Conservation (phyloP, 2,329 filamentous ascomycete species). For the Stemphylium lycopersici region DNA sequence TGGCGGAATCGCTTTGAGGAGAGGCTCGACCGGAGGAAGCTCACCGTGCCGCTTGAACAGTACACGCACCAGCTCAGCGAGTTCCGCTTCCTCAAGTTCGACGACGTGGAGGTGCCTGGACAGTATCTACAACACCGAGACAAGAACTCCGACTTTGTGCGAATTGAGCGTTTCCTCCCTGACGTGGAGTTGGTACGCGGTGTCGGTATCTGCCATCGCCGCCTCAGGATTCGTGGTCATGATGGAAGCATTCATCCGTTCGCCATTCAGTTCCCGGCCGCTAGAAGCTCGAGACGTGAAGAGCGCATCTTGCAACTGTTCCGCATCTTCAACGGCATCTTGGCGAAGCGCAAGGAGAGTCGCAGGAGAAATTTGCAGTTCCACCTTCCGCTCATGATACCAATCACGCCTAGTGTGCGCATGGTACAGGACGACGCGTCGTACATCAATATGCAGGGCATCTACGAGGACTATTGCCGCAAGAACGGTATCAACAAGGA, state of each 20-base stretch:
- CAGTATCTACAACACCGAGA: slow-evolving; percentile 98
- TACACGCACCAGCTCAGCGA: slow-evolving; percentile 93
- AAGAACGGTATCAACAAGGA: slow-evolving; percentile 89
- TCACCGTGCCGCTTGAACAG: slow-evolving; percentile 76
- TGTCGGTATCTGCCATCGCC: slow-evolving; percentile 87
- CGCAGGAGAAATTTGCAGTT: slow-evolving; percentile 93
- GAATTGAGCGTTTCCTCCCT: slow-evolving; percentile 95
- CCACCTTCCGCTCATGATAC: slow-evolving; percentile 93
- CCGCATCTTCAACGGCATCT: slow-evolving; percentile 92
- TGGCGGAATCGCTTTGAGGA: slow-evolving; percentile 99
- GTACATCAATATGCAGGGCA: slow-evolving; percentile 90
- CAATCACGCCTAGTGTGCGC: slow-evolving; percentile 89
- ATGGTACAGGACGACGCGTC: slow-evolving; percentile 95
- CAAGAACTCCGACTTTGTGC: slow-evolving; percentile 98
- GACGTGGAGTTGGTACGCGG: slow-evolving; percentile 91
- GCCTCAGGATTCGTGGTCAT: slow-evolving; percentile 94
- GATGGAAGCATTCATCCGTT: slow-evolving; percentile 98
- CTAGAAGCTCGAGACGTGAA: slow-evolving; percentile 88
- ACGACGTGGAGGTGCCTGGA: slow-evolving; percentile 96
- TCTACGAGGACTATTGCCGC: slow-evolving; percentile 96
- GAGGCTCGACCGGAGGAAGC: slow-evolving; percentile 84
- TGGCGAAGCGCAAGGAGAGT: slow-evolving; percentile 93
- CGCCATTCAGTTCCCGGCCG: slow-evolving; percentile 93
- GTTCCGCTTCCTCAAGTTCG: slow-evolving; percentile 96
- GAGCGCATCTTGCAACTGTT: slow-evolving; percentile 96